Base-by-base conservation (phyloP, 306 rosid species). In the Quercus bicolor region DNA sequence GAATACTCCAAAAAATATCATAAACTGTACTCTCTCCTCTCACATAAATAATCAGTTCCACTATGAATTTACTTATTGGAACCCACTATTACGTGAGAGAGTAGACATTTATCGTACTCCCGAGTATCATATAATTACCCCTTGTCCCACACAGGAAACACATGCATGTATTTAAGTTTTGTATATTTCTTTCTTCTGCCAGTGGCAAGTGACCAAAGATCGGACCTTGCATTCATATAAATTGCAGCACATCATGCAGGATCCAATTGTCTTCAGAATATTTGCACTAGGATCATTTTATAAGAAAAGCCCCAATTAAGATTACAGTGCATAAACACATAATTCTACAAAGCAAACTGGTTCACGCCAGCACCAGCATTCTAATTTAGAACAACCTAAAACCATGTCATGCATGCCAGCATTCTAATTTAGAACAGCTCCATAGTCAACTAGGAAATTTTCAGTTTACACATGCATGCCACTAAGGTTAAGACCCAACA, bases 341-440 rank as follows among this genome's bases (percentile, higher is more conserved):
- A 73, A 55, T 76, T 83, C 53, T 74, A 51, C 73, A 11, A 0
- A 48, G 73, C 65, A 45, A 52, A 64, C 51, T 12, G 62, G 77
- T 84, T 59, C 20, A 73, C 34, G 75, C 79, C 73, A 53, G 45
- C 18, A 66, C 66, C 8, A 45, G 61, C 80, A 81, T 26, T 72
- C 77, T 72, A 72, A 70, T 60, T 72, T 73, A 73, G 75, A 73
- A 79, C 51, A 84, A 71, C 81, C 79, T 56, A 83, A 70, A 80
- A 66, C 52, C 52, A 66, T n/a, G 72, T 34, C 74, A 56, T 19
- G 79, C 75, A 79, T 52, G 56, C 76, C 24, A 45, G 61, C 80
- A 81, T 26, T 72, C 77, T 72, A 72, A 66, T 60, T 72, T 73
- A 66, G 72, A 61, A 80, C 55, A 60, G 77, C 77, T 59, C 82